Evolutionary conservation across 1,284 basidiomycete species (phyloP), one percentile per base, ranked within the genome.

Genomic region (Cutaneotrichosporon dermatis): DNA sequence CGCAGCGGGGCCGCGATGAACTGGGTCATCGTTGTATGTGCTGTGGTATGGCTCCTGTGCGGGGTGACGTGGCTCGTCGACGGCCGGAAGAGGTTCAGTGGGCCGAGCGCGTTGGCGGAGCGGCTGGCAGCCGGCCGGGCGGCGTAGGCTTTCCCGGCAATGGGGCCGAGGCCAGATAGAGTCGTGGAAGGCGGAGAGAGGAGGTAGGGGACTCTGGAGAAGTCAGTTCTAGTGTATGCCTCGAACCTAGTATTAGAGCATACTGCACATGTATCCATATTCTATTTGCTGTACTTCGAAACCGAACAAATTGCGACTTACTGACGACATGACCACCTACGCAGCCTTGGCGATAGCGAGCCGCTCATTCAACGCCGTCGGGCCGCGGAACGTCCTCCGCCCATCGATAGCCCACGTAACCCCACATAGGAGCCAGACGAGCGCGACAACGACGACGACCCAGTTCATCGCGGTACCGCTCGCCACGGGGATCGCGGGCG

Each of bases 381-480:
- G 79, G 10, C 78, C 79, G 41, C 65, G 63, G 60, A 75, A 80
- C 57, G 72, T 58, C 52, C 73, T 76, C 25, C 74, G 61, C 0
- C 75, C 78, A 46, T 75, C 68, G 15, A 76, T 35, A 49, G 77
- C 51, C 76, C 76, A 79, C 2, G 76, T 78, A 44, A 68, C 57
- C 16, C 59, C 59, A 4, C 69, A 70, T 35, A 79, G 63, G 55
- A 76, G 64, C 53, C 65, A 60, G 55, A 75, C 67, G 59, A 75
- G 54, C 11, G 60, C 70, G 40, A 73, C 61, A 4, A 75, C 74
- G 9, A 76, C 79, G 11, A 77, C 58, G 6, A 72, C 73, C 62
- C 79, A 81, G 68, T 81, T 81, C 80, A 81, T 81, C 54, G 68
- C 74, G 4, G 63, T 63, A 2, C 71, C 74, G 5, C 65, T 70